A percentile compares a stretch with the other conserved stretches of the same genome.
These are phyloP conservation scores for Apiotrichum sp. DNA, from an alignment of 1,284 basidiomycete genomes.

Conservation along the genomic window DNA sequence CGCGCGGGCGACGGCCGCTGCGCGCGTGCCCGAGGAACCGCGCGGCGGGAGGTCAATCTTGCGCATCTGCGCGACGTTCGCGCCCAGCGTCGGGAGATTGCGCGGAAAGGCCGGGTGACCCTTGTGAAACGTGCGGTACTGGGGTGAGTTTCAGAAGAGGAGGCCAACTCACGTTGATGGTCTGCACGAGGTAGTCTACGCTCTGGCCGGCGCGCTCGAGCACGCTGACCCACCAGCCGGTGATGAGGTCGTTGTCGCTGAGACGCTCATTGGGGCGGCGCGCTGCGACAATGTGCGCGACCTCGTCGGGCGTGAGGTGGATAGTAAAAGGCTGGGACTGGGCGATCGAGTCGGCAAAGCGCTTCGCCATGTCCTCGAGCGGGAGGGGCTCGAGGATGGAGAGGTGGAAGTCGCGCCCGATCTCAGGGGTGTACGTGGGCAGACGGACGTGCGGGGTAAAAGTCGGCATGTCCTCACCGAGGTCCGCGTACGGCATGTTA, in stretches of 20 bases:
- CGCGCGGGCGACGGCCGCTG: slow-evolving; percentile 10
- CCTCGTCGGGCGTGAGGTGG: slow-evolving; percentile 10
- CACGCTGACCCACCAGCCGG: slow-evolving; percentile 24
- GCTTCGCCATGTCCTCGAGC: slow-evolving; percentile 6
- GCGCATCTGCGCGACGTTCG: slow-evolving; percentile 31
- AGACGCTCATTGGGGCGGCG: slow-evolving; percentile 7
- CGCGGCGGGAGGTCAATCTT: slow-evolving; percentile 13
- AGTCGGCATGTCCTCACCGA: slow-evolving; percentile 19
- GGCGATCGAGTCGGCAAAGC: slow-evolving; percentile 5
- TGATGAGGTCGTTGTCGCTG: slow-evolving; percentile 22
- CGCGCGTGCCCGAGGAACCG: neutral
- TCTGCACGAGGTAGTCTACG: slow-evolving; percentile 19
- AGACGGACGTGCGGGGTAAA: slow-evolving; percentile 18
- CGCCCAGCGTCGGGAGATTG: slow-evolving; percentile 18
- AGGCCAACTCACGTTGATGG: slow-evolving; percentile 21
- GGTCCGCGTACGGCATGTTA: slow-evolving; percentile 14
- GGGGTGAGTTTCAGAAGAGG: neutral
- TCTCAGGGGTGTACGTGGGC: slow-evolving; percentile 8
- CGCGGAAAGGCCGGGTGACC: slow-evolving; percentile 23
- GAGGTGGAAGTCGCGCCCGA: slow-evolving; percentile 10
- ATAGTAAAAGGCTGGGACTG: slow-evolving; percentile 10
- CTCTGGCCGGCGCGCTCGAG: slow-evolving; percentile 17
- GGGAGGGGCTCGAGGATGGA: slow-evolving; percentile 9
- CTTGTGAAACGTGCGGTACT: slow-evolving; percentile 25
- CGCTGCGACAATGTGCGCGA: slow-evolving; percentile 11